Base-by-base conservation (phyloP, 2,329 filamentous ascomycete species). In the Pseudocercospora musae region DNA sequence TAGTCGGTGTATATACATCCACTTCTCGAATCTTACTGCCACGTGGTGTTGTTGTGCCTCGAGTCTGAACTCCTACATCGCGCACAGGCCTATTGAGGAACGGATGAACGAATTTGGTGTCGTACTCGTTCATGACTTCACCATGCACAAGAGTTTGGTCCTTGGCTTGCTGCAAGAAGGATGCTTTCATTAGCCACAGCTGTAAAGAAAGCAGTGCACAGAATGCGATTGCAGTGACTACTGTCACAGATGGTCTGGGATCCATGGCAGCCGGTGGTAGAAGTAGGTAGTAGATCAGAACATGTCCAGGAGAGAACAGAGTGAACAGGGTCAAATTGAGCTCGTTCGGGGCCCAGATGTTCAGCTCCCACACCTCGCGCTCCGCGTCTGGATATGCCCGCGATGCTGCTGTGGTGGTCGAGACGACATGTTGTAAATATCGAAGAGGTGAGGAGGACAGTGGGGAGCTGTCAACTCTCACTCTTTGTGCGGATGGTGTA, bases 51-150 rank as follows among this genome's bases (percentile, higher is more conserved):
- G 69, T 72, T 42, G 71, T 69, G 70, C 71, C 75, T 0, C 85
- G 86, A 62, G 89, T 88, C 75, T 98, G 94, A 0, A 90, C 95
- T 5, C 87, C 90, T 1, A 94, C 92, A 71, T 89, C 85, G 67
- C 88, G 81, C 67, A 96, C 90, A 4, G 90, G 81, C 7, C 89
- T 90, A 69, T 96, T 90, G n/a, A 96, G 85, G 10, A 88, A 85
- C 1, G 95, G 95, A 72, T 96, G 92, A 0, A 99, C 95, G 72
- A 89, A 97, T 79, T 99, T 99, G 69, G 87, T 91, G 74, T 98
- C 92, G 74, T 99, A 99, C 78, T 99, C 95, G 74, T 92, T 89
- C 78, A 98, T 83, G 4, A 98, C 94, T 77, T 98, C 91, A 70
- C 89, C 92, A 69, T 96, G 92, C 62, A 99, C 89, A 52, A 97